Percentiles rank a stretch among this genome's conserved stretches.
Conservation (phyloP, 139 green algal species). For the Nannochloris sp. region DNA sequence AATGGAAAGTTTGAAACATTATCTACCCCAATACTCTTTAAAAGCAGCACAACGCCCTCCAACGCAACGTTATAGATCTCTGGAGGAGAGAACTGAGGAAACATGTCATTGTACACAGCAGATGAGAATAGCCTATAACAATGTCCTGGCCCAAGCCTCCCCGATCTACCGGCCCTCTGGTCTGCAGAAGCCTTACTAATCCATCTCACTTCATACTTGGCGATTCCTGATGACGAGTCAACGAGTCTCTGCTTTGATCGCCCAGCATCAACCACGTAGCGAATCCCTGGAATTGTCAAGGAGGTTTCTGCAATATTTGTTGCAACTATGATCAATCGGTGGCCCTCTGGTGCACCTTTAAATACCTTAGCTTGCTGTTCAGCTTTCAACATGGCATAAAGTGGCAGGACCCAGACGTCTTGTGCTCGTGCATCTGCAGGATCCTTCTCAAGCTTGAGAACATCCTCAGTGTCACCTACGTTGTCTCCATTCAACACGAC, state of each 20-base stretch:
- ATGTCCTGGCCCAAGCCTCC: conserved; percentile 86
- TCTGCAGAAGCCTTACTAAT: conserved; percentile 74
- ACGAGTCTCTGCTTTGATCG: conserved; percentile 76
- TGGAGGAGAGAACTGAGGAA: conserved; percentile 64
- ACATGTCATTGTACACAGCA: conserved; percentile 81
- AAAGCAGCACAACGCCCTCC: conserved; percentile 81
- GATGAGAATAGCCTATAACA: conserved; percentile 87
- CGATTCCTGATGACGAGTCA: conserved; percentile 39
- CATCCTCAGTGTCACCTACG: neutral
- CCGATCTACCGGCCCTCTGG: conserved; percentile 84
- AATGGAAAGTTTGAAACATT: conserved; percentile 90
- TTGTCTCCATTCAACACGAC: conserved; percentile 53
- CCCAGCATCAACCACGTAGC: conserved; percentile 83
- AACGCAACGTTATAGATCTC: conserved; percentile 80
- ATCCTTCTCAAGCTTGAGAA: neutral
- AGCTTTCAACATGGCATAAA: conserved; percentile 86
- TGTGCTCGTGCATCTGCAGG: neutral
- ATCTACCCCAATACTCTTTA: conserved; percentile 90
- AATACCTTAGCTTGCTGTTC: conserved; percentile 70
- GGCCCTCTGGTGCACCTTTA: conserved; percentile 46
- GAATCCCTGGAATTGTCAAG: conserved; percentile 90
- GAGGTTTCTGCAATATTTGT: conserved; percentile 98
- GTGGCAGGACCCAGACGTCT: conserved; percentile 77
- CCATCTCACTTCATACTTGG: conserved; percentile 74
- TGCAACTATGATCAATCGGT: conserved; percentile 83